Evolutionary conservation across 805 yeast genomes (phyloP), one percentile per base, ranked within the genome.

Genomic region (Metschnikowia drakensbergensis): DNA sequence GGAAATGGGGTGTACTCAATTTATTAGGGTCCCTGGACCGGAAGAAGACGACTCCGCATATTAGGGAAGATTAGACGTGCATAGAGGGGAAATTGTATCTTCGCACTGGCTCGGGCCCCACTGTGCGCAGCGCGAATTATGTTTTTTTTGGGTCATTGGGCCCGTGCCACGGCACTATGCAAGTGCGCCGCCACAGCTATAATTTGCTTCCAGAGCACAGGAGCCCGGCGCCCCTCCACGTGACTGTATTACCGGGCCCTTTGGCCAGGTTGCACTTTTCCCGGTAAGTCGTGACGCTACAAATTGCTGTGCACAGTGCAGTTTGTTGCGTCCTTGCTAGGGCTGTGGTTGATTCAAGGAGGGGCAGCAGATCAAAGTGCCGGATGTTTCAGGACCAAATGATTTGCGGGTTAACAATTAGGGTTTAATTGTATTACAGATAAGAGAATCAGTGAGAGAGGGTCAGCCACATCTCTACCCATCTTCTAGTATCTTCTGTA

Each of bases 41-140:
- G 32, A 27, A 13, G 41, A 40, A 32, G 17, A 40, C 36, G 43
- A 40, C 43, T 40, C 43, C 43, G 43, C 43, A 40, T 40, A 40
- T 40, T 30, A 17, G 31, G 39, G 39, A 22, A 40, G 43, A 40
- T 40, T 31, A 23, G 43, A 36, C 43, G 43, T 40, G 43, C 43
- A 40, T 40, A 32, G 33, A 39, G 43, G 43, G 36, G 30, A 32
- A 40, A 40, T 30, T 22, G 17, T 40, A 26, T 31, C 36, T 40
- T 23, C 43, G 33, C 11, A 13, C n/a, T 11, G 43, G 43, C 28
- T 27, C 32, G 41, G 32, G 10, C 32, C 28, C 41, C 41, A 27
- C 41, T 13, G 41, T 17, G 41, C 41, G 41, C 28, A 30, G 36
- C 43, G 43, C 43, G 36, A 40, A 40, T 40, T 31, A 36, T 31